Base-by-base conservation (phyloP, 73 alveolate species). In the Tetrahymena malaccensis region DNA sequence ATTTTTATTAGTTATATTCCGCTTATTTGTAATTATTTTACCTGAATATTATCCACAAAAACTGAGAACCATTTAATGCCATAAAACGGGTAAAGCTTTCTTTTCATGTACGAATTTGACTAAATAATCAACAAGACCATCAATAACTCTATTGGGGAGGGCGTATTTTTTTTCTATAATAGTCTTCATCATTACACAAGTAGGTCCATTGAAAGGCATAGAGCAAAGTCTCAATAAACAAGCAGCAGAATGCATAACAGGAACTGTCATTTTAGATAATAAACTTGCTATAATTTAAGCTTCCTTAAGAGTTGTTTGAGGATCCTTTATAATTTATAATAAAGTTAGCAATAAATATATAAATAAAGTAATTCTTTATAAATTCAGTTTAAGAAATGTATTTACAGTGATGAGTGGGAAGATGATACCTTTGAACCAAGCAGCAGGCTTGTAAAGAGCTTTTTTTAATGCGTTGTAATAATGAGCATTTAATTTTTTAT, bases 371-470 rank as follows among this genome's bases (percentile, higher is more conserved):
- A 3, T 12, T 21, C 6, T 22, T 4, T 22, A 6, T 56, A 9
- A 56, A 56, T 56, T 56, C 13, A 56, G 25, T 12, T 5, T 56
- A 70, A 70, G 5, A 3, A 70, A n/a, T 70, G 31, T 70, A 27
- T 19, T 70, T 31, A 98, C 98, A 94, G 85, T 83, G 85, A 94
- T 85, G 85, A 99, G 96, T 5, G 99, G 99, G 58, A 99, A 97
- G 35, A 99, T 93, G 34, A 99, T 96, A 27, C 99, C 99, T 95
- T 98, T 99, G 97, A 99, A 99, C 97, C 98, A 99, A 50, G 99
- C 99, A 34, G 98, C 97, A 34, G 99, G 99, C 84, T 99, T 99
- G 96, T 98, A 99, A 44, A 99, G 94, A 55, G 99, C 98, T 93
- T 98, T 97, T 96, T 98, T 99, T 85, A 99, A 94, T 85, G 99